phyloP scores from a whole-genome alignment of 495 filamentous ascomycete genomes.

The Sporormia fimetaria region DNA sequence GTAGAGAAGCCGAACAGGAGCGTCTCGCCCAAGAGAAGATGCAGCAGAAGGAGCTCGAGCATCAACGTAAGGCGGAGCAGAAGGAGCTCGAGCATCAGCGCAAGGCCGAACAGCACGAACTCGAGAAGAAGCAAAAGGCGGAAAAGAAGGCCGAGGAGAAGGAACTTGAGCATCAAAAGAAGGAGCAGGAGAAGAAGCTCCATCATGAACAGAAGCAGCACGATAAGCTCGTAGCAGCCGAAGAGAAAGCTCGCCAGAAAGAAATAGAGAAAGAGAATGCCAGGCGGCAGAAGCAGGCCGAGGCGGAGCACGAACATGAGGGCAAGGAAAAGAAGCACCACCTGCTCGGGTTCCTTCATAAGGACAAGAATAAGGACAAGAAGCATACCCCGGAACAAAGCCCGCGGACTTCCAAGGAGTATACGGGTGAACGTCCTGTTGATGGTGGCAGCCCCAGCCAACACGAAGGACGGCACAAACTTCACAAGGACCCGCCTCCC shows the following conservation, averaged over 20 bases:
- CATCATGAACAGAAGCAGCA: constrained; percentile 13
- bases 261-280: constrained; percentile 14
- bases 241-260: constrained; percentile 22
- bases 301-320: constrained; percentile 12
- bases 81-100: constrained; percentile 12
- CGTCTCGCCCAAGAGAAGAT: constrained; percentile 1
- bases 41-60: neutral
- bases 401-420: constrained; percentile 13
- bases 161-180: constrained; percentile 17
- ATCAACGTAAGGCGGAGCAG: constrained; percentile 4
- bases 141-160: constrained; percentile 5
- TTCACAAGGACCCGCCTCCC: constrained; percentile 28
- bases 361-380: constrained; percentile 26
- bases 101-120: constrained; percentile 13
- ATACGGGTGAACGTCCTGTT: constrained; percentile 10
- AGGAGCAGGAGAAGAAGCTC: constrained; percentile 17
- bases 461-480: constrained; percentile 12
- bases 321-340: constrained; percentile 17
- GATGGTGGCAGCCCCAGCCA: constrained; percentile 7
- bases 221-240: constrained; percentile 8
- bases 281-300: constrained; percentile 10
- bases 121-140: constrained; percentile 8
- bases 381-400: constrained; percentile 13
- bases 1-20: constrained; percentile 21
- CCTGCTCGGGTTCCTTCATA: constrained; percentile 29